These are phyloP conservation scores for Piper longum DNA, from an alignment of 164 flowering plant species.

Conservation along the genomic window DNA sequence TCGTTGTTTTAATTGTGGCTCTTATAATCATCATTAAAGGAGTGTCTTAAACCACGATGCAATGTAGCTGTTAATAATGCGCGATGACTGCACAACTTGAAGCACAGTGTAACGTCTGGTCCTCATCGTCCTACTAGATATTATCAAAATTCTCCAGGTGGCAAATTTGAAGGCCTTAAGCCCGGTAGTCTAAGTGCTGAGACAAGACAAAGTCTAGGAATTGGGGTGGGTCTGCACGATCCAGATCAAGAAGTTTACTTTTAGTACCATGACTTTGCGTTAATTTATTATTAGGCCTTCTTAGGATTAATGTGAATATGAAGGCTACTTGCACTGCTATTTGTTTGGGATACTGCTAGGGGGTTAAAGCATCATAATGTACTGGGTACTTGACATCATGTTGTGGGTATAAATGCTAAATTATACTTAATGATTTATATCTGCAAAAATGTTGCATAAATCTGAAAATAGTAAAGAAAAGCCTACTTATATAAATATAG, in stretches of 20 bases:
- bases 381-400: background rate
- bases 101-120: conserved; percentile 32
- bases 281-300: background rate
- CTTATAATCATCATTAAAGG: conserved; percentile 88
- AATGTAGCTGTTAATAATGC: conserved; percentile 77
- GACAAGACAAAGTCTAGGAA: conserved; percentile 61
- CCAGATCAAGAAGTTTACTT: background rate
- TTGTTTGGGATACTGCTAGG: background rate
- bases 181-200: conserved; percentile 75
- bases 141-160: conserved; percentile 69
- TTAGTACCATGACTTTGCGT: background rate
- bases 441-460: background rate
- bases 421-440: background rate
- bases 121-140: conserved; percentile 55
- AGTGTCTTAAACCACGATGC: conserved; percentile 86
- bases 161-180: conserved; percentile 78
- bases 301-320: background rate
- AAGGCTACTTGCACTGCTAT: no score
- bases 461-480: background rate
- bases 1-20: conserved; percentile 92
- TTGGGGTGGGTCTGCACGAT: conserved; percentile 48
- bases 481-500: background rate
- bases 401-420: background rate
- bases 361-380: background rate
- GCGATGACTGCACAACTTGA: conserved; percentile 52